Evolutionary conservation across 1,139 yeast genomes (phyloP).

Genomic region (Yamadazyma diospyri): DNA sequence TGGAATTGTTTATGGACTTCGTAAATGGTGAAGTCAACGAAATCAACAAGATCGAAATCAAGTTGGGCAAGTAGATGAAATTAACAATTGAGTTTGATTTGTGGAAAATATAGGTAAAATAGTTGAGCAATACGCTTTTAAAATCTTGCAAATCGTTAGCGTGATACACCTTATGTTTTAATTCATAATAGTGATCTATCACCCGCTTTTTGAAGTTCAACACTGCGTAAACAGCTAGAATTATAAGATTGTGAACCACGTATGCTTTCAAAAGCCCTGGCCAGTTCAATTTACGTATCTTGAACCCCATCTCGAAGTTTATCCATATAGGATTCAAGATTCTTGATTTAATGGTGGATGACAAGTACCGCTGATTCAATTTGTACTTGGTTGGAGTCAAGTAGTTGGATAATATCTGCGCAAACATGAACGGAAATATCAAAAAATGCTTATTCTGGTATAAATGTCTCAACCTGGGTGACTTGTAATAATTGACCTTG

Average conservation of each 20-base stretch:
- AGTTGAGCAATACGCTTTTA: conserved; percentile 17
- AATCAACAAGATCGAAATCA: conserved; percentile 33
- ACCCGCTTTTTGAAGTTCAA: conserved; percentile 23
- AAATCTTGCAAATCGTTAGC: conserved; percentile 12
- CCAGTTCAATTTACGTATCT: conserved; percentile 28
- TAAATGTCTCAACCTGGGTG: conserved; percentile 17
- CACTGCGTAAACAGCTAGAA: conserved; percentile 20
- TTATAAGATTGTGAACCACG: conserved; percentile 23
- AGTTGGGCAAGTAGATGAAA: conserved; percentile 36
- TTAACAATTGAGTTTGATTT: conserved; percentile 32
- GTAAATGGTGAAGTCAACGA: conserved; percentile 34
- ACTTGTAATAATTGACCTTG: conserved; percentile 24
- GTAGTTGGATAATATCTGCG: conserved; percentile 41
- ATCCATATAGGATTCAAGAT: conserved; percentile 45
- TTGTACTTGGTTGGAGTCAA: conserved; percentile 39
- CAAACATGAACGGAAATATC: conserved; percentile 36
- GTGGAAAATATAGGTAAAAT: conserved; percentile 20
- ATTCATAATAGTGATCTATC: conserved; percentile 27
- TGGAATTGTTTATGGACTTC: conserved; percentile 16
- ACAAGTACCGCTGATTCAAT: conserved; percentile 36
- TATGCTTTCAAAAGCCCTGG: conserved; percentile 26
- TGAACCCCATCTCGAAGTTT: conserved; percentile 31
- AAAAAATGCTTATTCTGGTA: conserved; percentile 33
- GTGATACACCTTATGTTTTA: conserved; percentile 20
- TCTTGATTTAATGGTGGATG: conserved; percentile 28